Evolutionary conservation across 78 protist genomes (phyloP), one percentile per base, ranked within the genome.

Genomic region (Trichosphaerium sp.): DNA sequence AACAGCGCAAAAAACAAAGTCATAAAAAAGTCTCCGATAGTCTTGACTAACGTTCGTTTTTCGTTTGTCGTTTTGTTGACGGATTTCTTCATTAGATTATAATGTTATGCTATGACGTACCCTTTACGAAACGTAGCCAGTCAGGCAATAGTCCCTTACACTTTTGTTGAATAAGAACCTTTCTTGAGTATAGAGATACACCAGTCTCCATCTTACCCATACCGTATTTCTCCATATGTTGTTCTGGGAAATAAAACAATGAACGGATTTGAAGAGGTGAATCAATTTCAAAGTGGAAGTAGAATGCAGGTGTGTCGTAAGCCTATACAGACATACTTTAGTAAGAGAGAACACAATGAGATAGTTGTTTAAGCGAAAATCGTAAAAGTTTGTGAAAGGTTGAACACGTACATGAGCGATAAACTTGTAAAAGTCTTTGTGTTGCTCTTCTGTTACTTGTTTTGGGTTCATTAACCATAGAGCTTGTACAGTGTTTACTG

Each of bases 121-220:
- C 91, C 67, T 61, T 75, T 40, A 84, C 69, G 66, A 74, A 88
- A n/a, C 84, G 81, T 74, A 89, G 25, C 94, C 94, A 94, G 11
- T 82, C 89, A 18, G 98, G 98, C 7, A 94, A 68, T n/a, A 94
- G 11, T 25, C 57, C 60, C 51, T 71, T 40, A 3, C 73, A 47
- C 49, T 87, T 81, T 62, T 54, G 48, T 69, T 89, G 81, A 39
- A 92, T 89, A 75, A 92, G 58, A 4, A 89, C 92, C 60, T 82
- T 82, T 68, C 96, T 79, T 5, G 72, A 57, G 75, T 88, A 91
- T 25, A 91, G 85, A 35, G 70, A 39, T 11, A 94, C 92, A 23
- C 93, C 92, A 4, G 91, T 87, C 49, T 92, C 94, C 71, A 72
- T 74, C 28, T 79, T 66, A 18, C 87, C 94, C 85, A 79, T 74